phyloP scores from a whole-genome alignment of 371 early-diverging fungal genomes.

The Rhizopus stolonifer region DNA sequence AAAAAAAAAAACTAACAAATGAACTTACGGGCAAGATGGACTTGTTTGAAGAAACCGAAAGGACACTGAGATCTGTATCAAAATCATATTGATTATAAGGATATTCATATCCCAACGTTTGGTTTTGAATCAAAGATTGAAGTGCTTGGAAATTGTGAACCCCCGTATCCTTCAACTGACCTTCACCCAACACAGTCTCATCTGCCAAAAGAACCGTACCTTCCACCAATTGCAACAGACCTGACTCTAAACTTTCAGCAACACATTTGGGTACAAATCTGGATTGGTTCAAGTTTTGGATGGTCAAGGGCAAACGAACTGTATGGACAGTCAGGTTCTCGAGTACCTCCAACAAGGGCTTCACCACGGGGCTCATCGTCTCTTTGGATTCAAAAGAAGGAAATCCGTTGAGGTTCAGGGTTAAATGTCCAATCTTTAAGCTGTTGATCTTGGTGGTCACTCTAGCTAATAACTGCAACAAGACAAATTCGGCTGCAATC shows the following conservation, averaged over 20 bases:
- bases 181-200: constrained; percentile 65
- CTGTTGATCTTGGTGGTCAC: constrained; percentile 40
- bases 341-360: constrained; percentile 22
- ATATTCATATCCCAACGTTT: constrained; percentile 57
- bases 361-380: constrained; percentile 13
- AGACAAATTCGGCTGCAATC: constrained; percentile 59
- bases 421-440: constrained; percentile 49
- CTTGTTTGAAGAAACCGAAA: constrained; percentile 53
- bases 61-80: constrained; percentile 55
- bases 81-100: constrained; percentile 64
- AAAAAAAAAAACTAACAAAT: background rate
- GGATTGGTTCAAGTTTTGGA: constrained; percentile 49
- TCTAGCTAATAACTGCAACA: constrained; percentile 58
- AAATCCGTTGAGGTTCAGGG: constrained; percentile 45
- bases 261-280: constrained; percentile 54
- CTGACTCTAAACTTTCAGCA: constrained; percentile 52
- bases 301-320: constrained; percentile 49
- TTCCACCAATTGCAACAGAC: constrained; percentile 56
- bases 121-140: constrained; percentile 50
- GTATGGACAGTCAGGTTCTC: constrained; percentile 44
- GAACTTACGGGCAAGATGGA: constrained; percentile 61
- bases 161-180: constrained; percentile 56
- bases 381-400: constrained; percentile 15
- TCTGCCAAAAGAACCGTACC: constrained; percentile 60
- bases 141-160: constrained; percentile 63